Percentiles rank a stretch among this genome's conserved stretches.
phyloP scores from a whole-genome alignment of 495 filamentous ascomycete genomes.

The Aspergillus conjunctus region DNA sequence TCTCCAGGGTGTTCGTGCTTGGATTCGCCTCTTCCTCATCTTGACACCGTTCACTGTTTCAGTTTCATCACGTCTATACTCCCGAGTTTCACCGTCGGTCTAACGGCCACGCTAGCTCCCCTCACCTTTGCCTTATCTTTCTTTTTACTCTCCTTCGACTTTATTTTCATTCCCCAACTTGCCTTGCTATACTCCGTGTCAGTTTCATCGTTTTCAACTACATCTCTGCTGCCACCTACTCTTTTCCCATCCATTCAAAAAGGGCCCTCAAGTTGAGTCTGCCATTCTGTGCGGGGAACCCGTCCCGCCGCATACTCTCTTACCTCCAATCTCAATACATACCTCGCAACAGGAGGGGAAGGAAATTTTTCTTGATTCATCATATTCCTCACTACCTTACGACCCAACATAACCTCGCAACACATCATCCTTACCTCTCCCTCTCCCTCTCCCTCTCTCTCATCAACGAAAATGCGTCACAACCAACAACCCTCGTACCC shows the following conservation, averaged over 20 bases:
- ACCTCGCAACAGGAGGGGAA: neutral
- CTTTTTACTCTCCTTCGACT: neutral
- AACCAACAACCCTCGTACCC: slow-evolving; percentile 25
- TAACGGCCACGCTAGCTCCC: slow-evolving; percentile 1
- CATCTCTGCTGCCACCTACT: neutral
- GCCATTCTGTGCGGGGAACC: slow-evolving; percentile 3
- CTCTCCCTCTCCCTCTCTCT: neutral
- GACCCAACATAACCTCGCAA: slow-evolving; percentile 2
- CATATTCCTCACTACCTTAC: neutral
- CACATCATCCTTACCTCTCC: neutral
- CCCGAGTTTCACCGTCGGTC: slow-evolving; percentile 13
- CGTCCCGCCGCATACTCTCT: neutral
- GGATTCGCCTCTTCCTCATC: neutral
- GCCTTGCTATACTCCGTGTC: neutral
- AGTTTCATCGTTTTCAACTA: neutral
- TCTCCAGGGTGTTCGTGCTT: neutral
- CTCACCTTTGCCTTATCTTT: neutral
- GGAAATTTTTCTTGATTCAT: neutral
- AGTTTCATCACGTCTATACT: slow-evolving; percentile 18
- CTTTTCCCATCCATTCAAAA: neutral
- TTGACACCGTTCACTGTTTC: slow-evolving; percentile 16
- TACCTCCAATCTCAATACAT: neutral
- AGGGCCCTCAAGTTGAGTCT: neutral
- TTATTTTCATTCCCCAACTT: slow-evolving; percentile 7
- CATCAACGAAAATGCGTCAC: slow-evolving; percentile 24